Percentiles rank a stretch among this genome's conserved stretches.
phyloP scores from a whole-genome alignment of 805 yeast species.

The Helenozyma baotianmanensis region DNA sequence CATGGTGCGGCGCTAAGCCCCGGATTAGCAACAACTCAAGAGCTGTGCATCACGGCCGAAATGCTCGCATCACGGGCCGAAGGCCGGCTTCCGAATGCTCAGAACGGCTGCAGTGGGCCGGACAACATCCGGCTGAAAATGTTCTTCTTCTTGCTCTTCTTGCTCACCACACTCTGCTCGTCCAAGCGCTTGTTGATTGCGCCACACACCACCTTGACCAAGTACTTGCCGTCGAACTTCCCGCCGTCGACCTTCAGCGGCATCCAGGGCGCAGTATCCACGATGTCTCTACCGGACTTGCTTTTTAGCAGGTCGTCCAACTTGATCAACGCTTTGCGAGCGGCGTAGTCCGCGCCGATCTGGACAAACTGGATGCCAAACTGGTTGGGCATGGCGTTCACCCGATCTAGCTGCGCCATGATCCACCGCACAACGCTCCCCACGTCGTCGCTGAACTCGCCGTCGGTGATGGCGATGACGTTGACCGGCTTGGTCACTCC shows the following conservation, averaged over 20 bases:
- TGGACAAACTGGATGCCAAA: conserved; percentile 14
- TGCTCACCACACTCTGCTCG: conserved; percentile 2
- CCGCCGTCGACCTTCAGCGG: conserved; percentile 5
- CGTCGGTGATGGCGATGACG: conserved; percentile 14
- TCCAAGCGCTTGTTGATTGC: conserved; percentile 13
- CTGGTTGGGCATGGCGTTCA: conserved; percentile 11
- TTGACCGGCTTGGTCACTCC: conserved; percentile 11
- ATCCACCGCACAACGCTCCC: conserved; percentile 13
- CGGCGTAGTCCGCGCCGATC: conserved; percentile 12
- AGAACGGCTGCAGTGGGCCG: too few relatives aligned
- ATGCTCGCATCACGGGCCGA: too few relatives aligned
- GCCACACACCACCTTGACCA: conserved; percentile 14
- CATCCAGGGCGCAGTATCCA: conserved; percentile 15
- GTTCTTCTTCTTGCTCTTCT: not conserved
- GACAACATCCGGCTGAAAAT: too few relatives aligned
- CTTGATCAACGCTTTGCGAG: conserved; percentile 5
- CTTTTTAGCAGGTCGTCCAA: conserved; percentile 7
- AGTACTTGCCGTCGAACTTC: conserved; percentile 11
- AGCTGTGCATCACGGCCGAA: too few relatives aligned
- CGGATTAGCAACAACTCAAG: too few relatives aligned
- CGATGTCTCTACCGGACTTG: conserved; percentile 9
- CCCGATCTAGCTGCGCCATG: conserved; percentile 8
- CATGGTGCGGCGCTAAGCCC: too few relatives aligned
- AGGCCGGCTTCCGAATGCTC: too few relatives aligned
- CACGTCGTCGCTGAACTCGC: conserved; percentile 13